Percentiles rank a stretch among this genome's conserved stretches.
phyloP scores from a whole-genome alignment of 2,329 filamentous ascomycete species.

The Torrubiellomyces zombiae region DNA sequence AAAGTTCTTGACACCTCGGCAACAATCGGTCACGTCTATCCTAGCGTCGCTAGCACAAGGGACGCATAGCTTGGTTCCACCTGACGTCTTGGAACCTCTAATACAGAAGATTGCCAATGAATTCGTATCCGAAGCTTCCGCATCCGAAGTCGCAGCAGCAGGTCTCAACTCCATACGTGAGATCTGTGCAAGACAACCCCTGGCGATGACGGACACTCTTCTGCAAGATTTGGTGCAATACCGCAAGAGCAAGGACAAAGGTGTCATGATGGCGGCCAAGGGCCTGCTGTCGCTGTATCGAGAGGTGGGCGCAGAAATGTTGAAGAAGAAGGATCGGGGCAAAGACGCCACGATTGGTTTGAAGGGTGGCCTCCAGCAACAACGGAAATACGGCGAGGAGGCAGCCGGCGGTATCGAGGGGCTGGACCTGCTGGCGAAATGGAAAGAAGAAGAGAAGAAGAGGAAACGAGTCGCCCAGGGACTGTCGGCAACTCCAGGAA shows the following conservation, averaged over 20 bases:
- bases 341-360: constrained; percentile 80
- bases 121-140: constrained; percentile 89
- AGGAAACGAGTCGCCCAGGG: constrained; percentile 55
- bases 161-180: constrained; percentile 91
- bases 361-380: constrained; percentile 55
- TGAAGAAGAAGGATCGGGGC: constrained; percentile 79
- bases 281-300: constrained; percentile 81
- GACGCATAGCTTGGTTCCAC: constrained; percentile 79
- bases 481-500: constrained; percentile 43
- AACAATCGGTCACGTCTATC: constrained; percentile 83
- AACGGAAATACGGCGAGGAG: constrained; percentile 71
- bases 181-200: constrained; percentile 77
- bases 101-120: constrained; percentile 95
- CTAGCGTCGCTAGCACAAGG: constrained; percentile 84
- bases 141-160: constrained; percentile 77
- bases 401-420: constrained; percentile 73
- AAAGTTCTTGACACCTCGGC: constrained; percentile 76
- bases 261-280: constrained; percentile 96
- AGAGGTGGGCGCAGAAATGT: constrained; percentile 75
- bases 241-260: constrained; percentile 94
- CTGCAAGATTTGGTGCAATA: constrained; percentile 93
- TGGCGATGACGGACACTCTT: constrained; percentile 95
- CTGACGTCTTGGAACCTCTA: constrained; percentile 78
- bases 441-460: constrained; percentile 79
- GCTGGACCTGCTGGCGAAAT: constrained; percentile 76